Conservation (phyloP, 2,329 filamentous ascomycete genomes). For the Balansia obtecta region DNA sequence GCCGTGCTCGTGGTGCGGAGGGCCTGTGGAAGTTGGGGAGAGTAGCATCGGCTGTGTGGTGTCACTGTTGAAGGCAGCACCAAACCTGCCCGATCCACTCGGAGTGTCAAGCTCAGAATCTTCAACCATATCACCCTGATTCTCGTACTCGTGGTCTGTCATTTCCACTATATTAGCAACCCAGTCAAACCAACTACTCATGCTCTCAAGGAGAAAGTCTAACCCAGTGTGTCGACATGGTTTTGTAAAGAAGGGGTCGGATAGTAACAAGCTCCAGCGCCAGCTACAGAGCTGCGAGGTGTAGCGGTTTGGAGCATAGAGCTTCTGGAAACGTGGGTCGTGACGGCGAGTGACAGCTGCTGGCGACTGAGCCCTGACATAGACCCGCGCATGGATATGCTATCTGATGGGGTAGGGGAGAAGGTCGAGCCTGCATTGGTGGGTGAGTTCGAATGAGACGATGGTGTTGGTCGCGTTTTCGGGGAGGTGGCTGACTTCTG, state of each 20-base stretch:
- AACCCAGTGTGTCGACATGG: slow-evolving; percentile 92
- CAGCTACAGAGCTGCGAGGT: slow-evolving; percentile 22
- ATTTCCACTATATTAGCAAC: slow-evolving; percentile 49
- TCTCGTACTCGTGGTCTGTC: slow-evolving; percentile 94
- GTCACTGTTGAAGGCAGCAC: slow-evolving; percentile 38
- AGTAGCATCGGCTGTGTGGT: slow-evolving; percentile 30
- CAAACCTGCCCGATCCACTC: slow-evolving; percentile 52
- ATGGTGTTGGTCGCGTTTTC: slow-evolving; percentile 68
- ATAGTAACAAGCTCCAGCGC: slow-evolving; percentile 50
- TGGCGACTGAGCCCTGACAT: slow-evolving; percentile 20
- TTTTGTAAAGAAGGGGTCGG: slow-evolving; percentile 75
- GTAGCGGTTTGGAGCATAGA: slow-evolving; percentile 25
- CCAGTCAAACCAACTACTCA: slow-evolving; percentile 34
- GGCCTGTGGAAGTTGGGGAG: slow-evolving; percentile 26
- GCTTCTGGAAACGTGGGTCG: slow-evolving; percentile 15
- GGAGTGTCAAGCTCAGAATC: slow-evolving; percentile 62
- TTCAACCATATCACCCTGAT: slow-evolving; percentile 78
- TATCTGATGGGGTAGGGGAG: slow-evolving; percentile 33
- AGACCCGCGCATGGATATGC: slow-evolving; percentile 30
- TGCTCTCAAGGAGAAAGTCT: slow-evolving; percentile 37
- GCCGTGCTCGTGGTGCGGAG: slow-evolving; percentile 24
- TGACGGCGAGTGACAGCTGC: slow-evolving; percentile 18
- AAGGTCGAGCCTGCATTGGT: slow-evolving; percentile 35
- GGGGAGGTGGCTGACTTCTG: slow-evolving; percentile 50
- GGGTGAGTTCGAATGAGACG: slow-evolving; percentile 57